These are phyloP conservation scores for Mycena sanguinolenta DNA, from an alignment of 768 basidiomycete genomes.

Conservation along the genomic window DNA sequence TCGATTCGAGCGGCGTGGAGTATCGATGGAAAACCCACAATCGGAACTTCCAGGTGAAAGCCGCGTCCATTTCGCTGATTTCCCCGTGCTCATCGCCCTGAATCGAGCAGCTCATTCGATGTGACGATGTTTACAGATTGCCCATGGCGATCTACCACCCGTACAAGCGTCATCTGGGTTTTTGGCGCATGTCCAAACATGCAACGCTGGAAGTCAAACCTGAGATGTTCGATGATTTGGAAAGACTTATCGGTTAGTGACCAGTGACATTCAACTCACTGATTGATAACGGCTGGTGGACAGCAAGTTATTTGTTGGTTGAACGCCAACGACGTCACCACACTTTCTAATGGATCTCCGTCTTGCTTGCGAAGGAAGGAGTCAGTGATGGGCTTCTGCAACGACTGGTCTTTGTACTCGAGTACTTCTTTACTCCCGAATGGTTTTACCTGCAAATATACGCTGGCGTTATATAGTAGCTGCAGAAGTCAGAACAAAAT, in stretches of 20 bases:
- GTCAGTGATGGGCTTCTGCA: too few relatives aligned
- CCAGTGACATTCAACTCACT: constrained; percentile 20
- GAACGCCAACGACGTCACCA: constrained; percentile 54
- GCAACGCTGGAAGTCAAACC: constrained; percentile 62
- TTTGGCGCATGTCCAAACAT: constrained; percentile 64
- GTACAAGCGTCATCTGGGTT: constrained; percentile 60
- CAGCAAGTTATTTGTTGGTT: constrained; percentile 62
- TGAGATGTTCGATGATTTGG: constrained; percentile 53
- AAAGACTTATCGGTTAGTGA: constrained; percentile 61
- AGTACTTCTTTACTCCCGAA: too few relatives aligned
- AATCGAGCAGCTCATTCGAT: constrained; percentile 58
- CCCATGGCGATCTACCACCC: constrained; percentile 60
- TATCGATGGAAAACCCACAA: constrained; percentile 65
- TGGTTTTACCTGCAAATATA: too few relatives aligned
- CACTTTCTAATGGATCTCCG: background rate
- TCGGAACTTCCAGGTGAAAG: constrained; percentile 56
- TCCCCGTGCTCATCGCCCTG: background rate
- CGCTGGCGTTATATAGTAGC: too few relatives aligned
- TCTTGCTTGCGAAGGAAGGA: background rate
- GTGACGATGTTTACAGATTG: constrained; percentile 54
- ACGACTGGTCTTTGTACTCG: too few relatives aligned
- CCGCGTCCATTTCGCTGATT: background rate
- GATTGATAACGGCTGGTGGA: background rate
- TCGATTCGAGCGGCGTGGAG: constrained; percentile 47
- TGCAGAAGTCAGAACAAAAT: too few relatives aligned